Evolutionary conservation across 1,284 basidiomycete genomes (phyloP), one percentile per base, ranked within the genome.

Genomic region (Stygiomarasmius scandens): DNA sequence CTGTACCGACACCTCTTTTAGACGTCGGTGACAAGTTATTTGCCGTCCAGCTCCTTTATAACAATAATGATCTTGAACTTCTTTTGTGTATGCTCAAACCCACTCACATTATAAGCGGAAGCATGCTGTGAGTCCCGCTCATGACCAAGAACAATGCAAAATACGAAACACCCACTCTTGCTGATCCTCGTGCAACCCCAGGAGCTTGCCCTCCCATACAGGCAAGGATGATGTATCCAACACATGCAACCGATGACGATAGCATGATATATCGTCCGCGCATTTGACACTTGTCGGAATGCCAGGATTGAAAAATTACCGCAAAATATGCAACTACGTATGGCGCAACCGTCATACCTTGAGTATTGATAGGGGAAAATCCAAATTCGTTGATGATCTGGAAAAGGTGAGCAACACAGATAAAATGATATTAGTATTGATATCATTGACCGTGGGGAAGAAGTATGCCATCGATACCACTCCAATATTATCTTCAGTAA

Each of bases 31-130:
- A 79, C 61, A 84, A 82, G 2, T 74, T 69, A 63, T 83, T 83
- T 10, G 81, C 79, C 9, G 81, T 80, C 82, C 82, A 84, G 66
- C 80, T 82, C 81, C 81, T 82, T n/a, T n/a, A n/a, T n/a, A n/a
- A 59, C 32, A 59, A 36, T 14, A 10, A 25, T n/a, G n/a, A n/a
- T n/a, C 24, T 23, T n/a, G 59, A 25, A 9, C 11, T n/a, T 32
- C n/a, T n/a, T n/a, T n/a, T n/a, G n/a, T n/a, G n/a, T n/a, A n/a
- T n/a, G n/a, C n/a, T n/a, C n/a, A n/a, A 32, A 12, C 27, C 23
- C 25, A 69, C 77, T 63, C 57, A 81, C 82, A 84, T 83, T 24
- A 83, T 81, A 6, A 84, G 70, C 24, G 82, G 82, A 69, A 83
- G 83, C 60, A 84, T 63, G 60, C 78, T 81, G 62, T 77, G 83